A percentile compares a stretch with the other conserved stretches of the same genome.
Evolutionary conservation across 164 flowering plant genomes (phyloP).

Genomic region (Dillenia suffruticosa): DNA sequence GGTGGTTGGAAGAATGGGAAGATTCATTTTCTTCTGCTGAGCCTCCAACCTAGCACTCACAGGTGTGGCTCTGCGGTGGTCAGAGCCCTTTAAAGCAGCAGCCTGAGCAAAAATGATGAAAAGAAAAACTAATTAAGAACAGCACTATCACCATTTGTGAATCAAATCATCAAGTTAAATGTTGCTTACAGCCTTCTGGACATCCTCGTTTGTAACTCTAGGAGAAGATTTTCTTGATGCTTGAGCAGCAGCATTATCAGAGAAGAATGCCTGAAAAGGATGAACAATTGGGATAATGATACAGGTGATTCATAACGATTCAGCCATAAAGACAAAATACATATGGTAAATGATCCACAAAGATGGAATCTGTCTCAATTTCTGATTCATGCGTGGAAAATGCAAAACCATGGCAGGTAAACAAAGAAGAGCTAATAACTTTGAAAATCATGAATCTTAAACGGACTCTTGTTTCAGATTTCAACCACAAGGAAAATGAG

Average conservation of each 20-base stretch:
- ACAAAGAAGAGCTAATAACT: too few relatives aligned
- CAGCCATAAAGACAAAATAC: neutral
- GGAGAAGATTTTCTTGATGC: constrained; percentile 74
- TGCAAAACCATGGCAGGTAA: too few relatives aligned
- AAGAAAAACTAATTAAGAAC: neutral
- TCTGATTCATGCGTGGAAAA: too few relatives aligned
- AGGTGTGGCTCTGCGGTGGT: constrained; percentile 65
- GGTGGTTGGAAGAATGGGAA: constrained; percentile 70
- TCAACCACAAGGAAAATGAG: too few relatives aligned
- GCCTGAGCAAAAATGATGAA: constrained; percentile 30
- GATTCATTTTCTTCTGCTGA: constrained; percentile 69
- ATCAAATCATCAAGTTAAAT: neutral
- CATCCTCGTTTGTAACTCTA: constrained; percentile 66
- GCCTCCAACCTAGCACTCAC: constrained; percentile 72
- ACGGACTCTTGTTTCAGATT: neutral
- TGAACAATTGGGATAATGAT: too few relatives aligned
- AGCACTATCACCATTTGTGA: neutral
- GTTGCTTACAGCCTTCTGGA: constrained; percentile 69
- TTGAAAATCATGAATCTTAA: too few relatives aligned
- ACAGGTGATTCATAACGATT: too few relatives aligned
- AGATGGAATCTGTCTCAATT: neutral
- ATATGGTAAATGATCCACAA: neutral
- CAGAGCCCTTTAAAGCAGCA: constrained; percentile 71
- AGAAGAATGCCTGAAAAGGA: constrained; percentile 53
- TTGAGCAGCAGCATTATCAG: constrained; percentile 60